These are phyloP conservation scores for Clohesyomyces aquaticus DNA, from an alignment of 495 filamentous ascomycete species.

Conservation along the genomic window DNA sequence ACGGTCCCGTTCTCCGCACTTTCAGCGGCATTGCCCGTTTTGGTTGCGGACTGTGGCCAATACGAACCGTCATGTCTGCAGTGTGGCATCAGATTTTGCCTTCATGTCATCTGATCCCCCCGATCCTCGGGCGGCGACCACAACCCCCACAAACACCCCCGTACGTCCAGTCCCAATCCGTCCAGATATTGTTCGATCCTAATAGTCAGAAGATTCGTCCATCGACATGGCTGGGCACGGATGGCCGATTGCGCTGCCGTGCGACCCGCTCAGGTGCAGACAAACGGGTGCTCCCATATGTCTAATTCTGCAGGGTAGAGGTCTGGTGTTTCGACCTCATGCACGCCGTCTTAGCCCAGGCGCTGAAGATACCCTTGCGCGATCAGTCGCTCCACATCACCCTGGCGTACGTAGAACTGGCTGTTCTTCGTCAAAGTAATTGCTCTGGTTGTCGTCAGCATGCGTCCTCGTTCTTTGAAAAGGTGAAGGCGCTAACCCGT, in stretches of 20 bases:
- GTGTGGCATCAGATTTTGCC: constrained; percentile 7
- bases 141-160: neutral
- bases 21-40: constrained; percentile 3
- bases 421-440: constrained; percentile 98
- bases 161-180: neutral
- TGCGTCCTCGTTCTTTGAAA: neutral
- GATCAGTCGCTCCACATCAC: constrained; percentile 93
- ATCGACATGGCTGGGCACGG: neutral
- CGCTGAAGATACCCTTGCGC: constrained; percentile 96
- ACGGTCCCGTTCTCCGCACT: constrained; percentile 25
- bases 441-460: constrained; percentile 58
- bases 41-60: neutral
- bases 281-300: no score
- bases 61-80: neutral
- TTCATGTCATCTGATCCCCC: constrained; percentile 23
- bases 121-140: neutral
- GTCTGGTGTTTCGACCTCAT: constrained; percentile 6
- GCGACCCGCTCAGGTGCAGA: neutral
- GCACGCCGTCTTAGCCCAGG: constrained; percentile 72
- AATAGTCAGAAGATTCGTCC: no score
- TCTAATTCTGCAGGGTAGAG: neutral
- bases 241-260: neutral
- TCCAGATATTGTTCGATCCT: neutral
- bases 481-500: constrained; percentile 68
- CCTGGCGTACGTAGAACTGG: constrained; percentile 95